These are phyloP conservation scores for Sanghuangporus sanghuang DNA, from an alignment of 1,284 basidiomycete species.

Conservation along the genomic window DNA sequence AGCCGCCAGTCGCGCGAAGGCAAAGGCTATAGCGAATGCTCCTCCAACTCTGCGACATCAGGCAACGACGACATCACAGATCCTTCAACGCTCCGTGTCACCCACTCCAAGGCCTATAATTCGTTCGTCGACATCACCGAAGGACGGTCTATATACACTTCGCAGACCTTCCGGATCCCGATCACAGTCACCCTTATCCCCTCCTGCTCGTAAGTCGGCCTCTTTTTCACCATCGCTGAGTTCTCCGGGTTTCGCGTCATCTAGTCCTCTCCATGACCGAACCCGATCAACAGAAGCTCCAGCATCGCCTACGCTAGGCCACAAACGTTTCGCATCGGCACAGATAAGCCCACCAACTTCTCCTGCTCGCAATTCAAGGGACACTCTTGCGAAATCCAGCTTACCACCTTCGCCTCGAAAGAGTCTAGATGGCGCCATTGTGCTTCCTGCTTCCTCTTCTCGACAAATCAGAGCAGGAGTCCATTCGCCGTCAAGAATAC, in stretches of 20 bases:
- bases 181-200: slow-evolving; percentile 38
- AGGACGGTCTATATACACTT: slow-evolving; percentile 39
- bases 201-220: slow-evolving; percentile 20
- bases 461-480: slow-evolving; percentile 11
- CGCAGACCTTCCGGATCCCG: slow-evolving; percentile 30
- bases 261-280: slow-evolving; percentile 5
- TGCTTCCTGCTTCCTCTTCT: slow-evolving; percentile 43
- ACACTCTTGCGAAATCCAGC: slow-evolving; percentile 18
- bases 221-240: slow-evolving; percentile 19
- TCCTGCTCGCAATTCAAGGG: background rate
- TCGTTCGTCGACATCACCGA: slow-evolving; percentile 27
- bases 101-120: slow-evolving; percentile 25
- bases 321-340: slow-evolving; percentile 10
- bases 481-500: slow-evolving; percentile 14
- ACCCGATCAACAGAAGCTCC: slow-evolving; percentile 7
- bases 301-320: slow-evolving; percentile 3
- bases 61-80: slow-evolving; percentile 61
- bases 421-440: slow-evolving; percentile 40
- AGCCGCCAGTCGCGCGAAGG: slow-evolving; percentile 77
- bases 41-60: slow-evolving; percentile 74
- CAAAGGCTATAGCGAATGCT: slow-evolving; percentile 74
- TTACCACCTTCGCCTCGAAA: slow-evolving; percentile 34
- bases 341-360: slow-evolving; percentile 2
- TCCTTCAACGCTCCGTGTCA: slow-evolving; percentile 34
- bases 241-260: slow-evolving; percentile 1